phyloP scores from a whole-genome alignment of 2,329 filamentous ascomycete species.

The Calonectria hongkongensis region DNA sequence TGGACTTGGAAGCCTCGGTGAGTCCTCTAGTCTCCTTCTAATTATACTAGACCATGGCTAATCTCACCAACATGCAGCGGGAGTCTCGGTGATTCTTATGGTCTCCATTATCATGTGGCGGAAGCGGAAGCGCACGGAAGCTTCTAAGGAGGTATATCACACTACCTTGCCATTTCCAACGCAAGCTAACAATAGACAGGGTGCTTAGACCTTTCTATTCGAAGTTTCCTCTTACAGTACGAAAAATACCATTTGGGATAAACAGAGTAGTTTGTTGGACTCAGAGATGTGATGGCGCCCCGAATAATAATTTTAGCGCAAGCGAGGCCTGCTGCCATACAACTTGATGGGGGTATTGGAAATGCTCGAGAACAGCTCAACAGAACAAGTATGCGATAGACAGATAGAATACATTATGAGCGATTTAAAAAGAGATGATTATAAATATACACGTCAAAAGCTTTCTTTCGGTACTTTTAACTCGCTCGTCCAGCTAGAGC shows the following conservation, averaged over 20 bases:
- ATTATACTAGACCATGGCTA: background rate
- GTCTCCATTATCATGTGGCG: constrained; percentile 22
- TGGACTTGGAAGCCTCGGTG: constrained; percentile 20
- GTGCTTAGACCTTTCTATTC: background rate
- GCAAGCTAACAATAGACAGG: background rate
- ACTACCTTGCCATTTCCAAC: background rate
- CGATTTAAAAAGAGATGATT: too few species aligned
- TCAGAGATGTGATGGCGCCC: too few species aligned
- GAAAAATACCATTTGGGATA: background rate
- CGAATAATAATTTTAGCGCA: too few species aligned
- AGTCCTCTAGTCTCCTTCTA: background rate
- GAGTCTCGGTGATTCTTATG: background rate
- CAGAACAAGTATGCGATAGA: too few species aligned
- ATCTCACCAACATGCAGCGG: background rate
- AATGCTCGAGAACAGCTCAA: too few species aligned
- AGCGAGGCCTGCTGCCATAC: too few species aligned
- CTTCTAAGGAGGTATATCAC: background rate
- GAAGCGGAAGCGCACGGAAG: constrained; percentile 3
- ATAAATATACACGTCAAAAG: too few species aligned
- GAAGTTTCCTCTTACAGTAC: background rate
- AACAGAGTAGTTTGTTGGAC: too few species aligned
- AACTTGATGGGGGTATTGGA: too few species aligned
- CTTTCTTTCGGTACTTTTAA: too few species aligned
- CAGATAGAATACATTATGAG: too few species aligned
- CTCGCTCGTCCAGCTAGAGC: too few species aligned